Conservation (phyloP, 2,329 filamentous ascomycete genomes). For the Phialophora verrucosa region DNA sequence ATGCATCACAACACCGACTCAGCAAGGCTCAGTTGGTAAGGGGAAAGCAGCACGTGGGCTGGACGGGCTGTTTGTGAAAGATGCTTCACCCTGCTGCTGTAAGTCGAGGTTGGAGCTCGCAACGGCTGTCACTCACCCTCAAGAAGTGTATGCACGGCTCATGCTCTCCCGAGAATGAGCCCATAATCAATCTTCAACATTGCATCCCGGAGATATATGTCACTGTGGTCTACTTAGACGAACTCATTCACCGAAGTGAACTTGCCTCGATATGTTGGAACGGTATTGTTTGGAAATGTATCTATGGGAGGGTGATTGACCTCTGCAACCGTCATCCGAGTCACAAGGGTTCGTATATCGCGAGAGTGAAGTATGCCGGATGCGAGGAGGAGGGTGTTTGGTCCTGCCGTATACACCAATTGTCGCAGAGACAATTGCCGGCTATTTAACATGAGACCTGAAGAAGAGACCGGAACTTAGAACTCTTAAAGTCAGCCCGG, state of each 20-base stretch:
- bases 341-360: neutral
- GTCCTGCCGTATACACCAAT: neutral
- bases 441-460: neutral
- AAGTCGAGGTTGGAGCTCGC: neutral
- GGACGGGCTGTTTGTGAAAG: neutral
- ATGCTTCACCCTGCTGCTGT: neutral
- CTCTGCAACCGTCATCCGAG: neutral
- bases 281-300: no score
- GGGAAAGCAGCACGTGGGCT: neutral
- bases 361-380: neutral
- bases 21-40: neutral
- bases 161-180: neutral
- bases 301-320: neutral
- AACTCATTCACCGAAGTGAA: neutral
- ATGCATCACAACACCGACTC: neutral
- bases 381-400: neutral
- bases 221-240: neutral
- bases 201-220: neutral
- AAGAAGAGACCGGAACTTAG: neutral
- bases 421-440: neutral
- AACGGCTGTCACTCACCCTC: neutral
- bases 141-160: neutral
- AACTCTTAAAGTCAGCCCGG: neutral
- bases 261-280: no score
- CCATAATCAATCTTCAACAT: neutral